Percentiles rank a stretch among this genome's conserved stretches.
Conservation (phyloP, 202 grass and related monocot species). For the Alloteropsis angusta region DNA sequence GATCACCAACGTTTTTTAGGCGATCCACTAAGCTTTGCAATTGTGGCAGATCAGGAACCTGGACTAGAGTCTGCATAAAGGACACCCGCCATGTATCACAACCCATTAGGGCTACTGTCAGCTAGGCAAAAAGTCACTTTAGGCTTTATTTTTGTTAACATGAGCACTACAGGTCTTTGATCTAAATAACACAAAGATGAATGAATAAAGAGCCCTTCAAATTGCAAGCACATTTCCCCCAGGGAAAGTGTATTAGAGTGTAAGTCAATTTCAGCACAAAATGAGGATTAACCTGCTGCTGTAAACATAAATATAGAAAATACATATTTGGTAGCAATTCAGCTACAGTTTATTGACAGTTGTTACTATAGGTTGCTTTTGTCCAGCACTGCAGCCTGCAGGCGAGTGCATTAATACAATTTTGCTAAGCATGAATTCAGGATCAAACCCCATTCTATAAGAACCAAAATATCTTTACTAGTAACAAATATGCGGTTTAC, state of each 20-base stretch:
- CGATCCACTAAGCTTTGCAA: constrained; percentile 85
- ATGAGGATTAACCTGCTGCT: neutral
- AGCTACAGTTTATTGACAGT: neutral
- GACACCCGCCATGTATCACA: neutral
- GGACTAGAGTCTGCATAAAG: constrained; percentile 76
- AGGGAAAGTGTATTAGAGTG: neutral
- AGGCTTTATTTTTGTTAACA: neutral
- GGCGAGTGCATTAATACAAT: neutral
- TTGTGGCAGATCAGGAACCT: constrained; percentile 77
- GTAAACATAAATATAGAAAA: neutral
- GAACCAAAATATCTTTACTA: neutral
- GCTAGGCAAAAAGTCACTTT: neutral
- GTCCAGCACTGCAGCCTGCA: neutral
- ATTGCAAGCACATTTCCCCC: neutral
- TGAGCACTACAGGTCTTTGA: neutral
- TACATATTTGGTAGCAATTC: neutral
- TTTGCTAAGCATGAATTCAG: neutral
- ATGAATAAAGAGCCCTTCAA: neutral
- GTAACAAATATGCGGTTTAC: neutral
- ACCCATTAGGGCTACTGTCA: neutral
- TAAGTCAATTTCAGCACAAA: neutral
- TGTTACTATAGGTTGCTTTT: neutral
- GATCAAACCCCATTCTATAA: neutral
- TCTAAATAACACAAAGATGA: neutral
- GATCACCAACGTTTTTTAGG: constrained; percentile 76